These are phyloP conservation scores for Echria macrotheca DNA, from an alignment of 495 filamentous ascomycete genomes.

Conservation along the genomic window DNA sequence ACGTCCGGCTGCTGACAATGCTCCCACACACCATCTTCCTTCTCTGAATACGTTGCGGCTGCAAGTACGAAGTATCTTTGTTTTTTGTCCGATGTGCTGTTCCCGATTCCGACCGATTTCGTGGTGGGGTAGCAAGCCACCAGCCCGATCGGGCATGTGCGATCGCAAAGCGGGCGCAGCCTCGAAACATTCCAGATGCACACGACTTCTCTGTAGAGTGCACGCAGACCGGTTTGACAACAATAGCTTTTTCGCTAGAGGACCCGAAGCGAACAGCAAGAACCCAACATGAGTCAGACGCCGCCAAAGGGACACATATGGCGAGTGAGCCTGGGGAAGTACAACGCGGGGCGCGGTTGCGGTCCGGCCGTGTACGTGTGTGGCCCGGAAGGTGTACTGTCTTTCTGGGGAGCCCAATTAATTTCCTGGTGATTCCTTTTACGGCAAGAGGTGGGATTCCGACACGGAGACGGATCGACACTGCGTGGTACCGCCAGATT, in stretches of 20 bases:
- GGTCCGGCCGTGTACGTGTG: slow-evolving; percentile 6
- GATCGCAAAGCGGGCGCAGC: too few species aligned
- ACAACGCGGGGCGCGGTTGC: not conserved
- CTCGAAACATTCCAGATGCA: not conserved
- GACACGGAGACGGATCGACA: not conserved
- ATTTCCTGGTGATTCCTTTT: not conserved
- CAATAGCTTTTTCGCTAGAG: not conserved
- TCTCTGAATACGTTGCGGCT: not conserved
- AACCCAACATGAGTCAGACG: slow-evolving; percentile 7
- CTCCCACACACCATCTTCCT: not conserved
- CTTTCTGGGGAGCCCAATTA: not conserved
- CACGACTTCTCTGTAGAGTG: not conserved
- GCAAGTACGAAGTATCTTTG: not conserved
- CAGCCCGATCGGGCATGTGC: slow-evolving; percentile 17
- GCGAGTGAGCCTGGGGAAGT: slow-evolving; percentile 8
- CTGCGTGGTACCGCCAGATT: not conserved
- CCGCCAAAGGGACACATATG: not conserved
- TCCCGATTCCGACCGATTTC: not conserved
- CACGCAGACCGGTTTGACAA: not conserved
- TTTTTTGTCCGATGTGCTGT: not conserved
- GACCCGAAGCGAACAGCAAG: not conserved
- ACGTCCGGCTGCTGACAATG: slow-evolving; percentile 6
- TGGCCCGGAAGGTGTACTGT: slow-evolving; percentile 3
- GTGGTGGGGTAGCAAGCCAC: slow-evolving; percentile 2
- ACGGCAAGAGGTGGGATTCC: slow-evolving; percentile 1